These are phyloP conservation scores for Lichtheimia hyalospora DNA, from an alignment of 371 early-diverging fungal species.

Conservation along the genomic window DNA sequence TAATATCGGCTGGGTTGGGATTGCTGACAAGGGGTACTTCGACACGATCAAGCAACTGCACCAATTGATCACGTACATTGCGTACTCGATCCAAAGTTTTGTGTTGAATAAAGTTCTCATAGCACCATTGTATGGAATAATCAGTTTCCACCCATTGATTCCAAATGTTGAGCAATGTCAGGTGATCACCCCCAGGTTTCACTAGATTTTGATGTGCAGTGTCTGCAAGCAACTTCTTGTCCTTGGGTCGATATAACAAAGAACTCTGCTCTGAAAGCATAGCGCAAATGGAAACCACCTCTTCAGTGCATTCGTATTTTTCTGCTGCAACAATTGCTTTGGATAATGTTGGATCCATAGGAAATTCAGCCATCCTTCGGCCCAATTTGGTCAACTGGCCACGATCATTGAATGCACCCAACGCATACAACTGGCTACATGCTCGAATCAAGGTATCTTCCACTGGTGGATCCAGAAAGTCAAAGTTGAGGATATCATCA, in stretches of 20 bases:
- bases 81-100: constrained; percentile 89
- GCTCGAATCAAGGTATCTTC: constrained; percentile 92
- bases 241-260: constrained; percentile 92
- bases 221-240: constrained; percentile 92
- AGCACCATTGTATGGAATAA: constrained; percentile 93
- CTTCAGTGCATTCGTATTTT: constrained; percentile 92
- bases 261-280: constrained; percentile 94
- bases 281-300: constrained; percentile 81
- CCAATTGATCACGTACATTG: constrained; percentile 93
- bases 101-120: constrained; percentile 94
- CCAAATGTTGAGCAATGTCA: constrained; percentile 92
- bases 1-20: constrained; percentile 74
- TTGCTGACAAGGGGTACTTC: constrained; percentile 83
- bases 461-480: constrained; percentile 98
- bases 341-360: constrained; percentile 95
- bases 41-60: constrained; percentile 89
- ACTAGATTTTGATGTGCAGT: constrained; percentile 87
- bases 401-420: constrained; percentile 93
- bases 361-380: constrained; percentile 98
- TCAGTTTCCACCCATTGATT: constrained; percentile 95
- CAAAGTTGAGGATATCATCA: constrained; percentile 94
- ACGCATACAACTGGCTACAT: constrained; percentile 91
- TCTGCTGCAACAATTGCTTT: constrained; percentile 92
- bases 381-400: constrained; percentile 97
- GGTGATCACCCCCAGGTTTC: constrained; percentile 89